Percentiles rank a stretch among this genome's conserved stretches.
These are phyloP conservation scores for Colletotrichum kahawae DNA, from an alignment of 2,329 filamentous ascomycete genomes.

Conservation along the genomic window DNA sequence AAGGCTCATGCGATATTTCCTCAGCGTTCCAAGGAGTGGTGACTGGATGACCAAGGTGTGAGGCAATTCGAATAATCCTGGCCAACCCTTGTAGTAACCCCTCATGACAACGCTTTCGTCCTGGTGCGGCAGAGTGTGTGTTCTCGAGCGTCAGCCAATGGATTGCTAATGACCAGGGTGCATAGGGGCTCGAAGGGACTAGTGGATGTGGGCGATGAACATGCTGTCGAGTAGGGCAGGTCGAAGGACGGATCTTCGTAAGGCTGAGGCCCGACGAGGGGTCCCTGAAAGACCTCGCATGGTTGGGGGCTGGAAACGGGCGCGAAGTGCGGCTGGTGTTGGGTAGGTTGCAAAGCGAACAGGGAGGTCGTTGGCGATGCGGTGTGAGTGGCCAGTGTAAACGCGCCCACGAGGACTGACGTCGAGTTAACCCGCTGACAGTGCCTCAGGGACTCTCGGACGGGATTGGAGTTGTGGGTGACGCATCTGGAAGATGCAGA, in stretches of 20 bases:
- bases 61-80: neutral
- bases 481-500: constrained; percentile 9
- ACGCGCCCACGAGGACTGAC: constrained; percentile 10
- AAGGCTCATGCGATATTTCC: neutral
- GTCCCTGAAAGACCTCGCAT: constrained; percentile 9
- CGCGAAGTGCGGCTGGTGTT: neutral
- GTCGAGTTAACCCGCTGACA: neutral
- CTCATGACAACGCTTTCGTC: neutral
- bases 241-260: constrained; percentile 19
- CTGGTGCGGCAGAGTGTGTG: neutral
- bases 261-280: constrained; percentile 19
- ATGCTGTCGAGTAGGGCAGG: constrained; percentile 11
- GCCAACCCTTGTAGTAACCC: neutral
- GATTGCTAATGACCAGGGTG: neutral
- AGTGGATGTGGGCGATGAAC: constrained; percentile 16
- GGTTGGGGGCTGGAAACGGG: neutral
- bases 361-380: neutral
- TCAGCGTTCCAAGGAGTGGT: neutral
- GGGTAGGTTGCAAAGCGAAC: neutral
- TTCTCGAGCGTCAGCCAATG: constrained; percentile 14
- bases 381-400: constrained; percentile 2
- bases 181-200: neutral
- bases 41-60: neutral
- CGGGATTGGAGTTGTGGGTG: neutral
- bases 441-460: neutral